Conservation (phyloP, 768 basidiomycete species). For the Agrocybe pediades region DNA sequence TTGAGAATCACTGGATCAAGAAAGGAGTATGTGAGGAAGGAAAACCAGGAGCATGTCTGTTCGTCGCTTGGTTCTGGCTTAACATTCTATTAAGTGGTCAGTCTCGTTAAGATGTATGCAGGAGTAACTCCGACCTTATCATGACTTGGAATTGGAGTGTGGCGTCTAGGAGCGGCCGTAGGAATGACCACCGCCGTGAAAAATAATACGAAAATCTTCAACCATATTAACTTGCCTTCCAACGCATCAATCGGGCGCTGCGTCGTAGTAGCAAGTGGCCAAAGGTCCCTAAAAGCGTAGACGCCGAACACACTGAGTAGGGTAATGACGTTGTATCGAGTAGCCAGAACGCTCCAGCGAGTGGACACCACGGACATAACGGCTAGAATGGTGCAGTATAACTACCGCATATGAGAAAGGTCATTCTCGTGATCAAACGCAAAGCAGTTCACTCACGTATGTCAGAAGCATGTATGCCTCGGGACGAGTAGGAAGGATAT, state of each 20-base stretch:
- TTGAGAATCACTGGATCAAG: constrained; percentile 48
- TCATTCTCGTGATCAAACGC: background rate
- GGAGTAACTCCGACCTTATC: constrained; percentile 35
- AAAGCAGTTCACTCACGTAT: background rate
- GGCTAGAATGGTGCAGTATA: constrained; percentile 32
- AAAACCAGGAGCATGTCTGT: constrained; percentile 48
- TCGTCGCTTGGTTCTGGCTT: constrained; percentile 37
- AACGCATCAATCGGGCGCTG: constrained; percentile 41
- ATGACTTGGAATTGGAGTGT: constrained; percentile 45
- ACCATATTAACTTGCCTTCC: constrained; percentile 52
- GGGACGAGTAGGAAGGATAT: background rate
- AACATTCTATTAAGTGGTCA: constrained; percentile 25
- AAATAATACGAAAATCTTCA: constrained; percentile 43
- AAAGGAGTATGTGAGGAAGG: constrained; percentile 46
- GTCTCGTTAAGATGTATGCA: background rate
- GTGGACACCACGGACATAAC: constrained; percentile 34
- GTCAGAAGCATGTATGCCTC: background rate
- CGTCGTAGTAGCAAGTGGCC: constrained; percentile 50
- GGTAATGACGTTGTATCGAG: constrained; percentile 23
- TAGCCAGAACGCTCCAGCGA: constrained; percentile 25
- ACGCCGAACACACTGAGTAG: constrained; percentile 36
- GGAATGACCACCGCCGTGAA: constrained; percentile 50
- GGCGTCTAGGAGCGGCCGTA: constrained; percentile 48
- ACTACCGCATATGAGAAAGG: background rate
- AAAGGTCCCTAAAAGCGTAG: constrained; percentile 57